These are phyloP conservation scores for Corchorus capsularis DNA, from an alignment of 345 rosid species.

Conservation along the genomic window DNA sequence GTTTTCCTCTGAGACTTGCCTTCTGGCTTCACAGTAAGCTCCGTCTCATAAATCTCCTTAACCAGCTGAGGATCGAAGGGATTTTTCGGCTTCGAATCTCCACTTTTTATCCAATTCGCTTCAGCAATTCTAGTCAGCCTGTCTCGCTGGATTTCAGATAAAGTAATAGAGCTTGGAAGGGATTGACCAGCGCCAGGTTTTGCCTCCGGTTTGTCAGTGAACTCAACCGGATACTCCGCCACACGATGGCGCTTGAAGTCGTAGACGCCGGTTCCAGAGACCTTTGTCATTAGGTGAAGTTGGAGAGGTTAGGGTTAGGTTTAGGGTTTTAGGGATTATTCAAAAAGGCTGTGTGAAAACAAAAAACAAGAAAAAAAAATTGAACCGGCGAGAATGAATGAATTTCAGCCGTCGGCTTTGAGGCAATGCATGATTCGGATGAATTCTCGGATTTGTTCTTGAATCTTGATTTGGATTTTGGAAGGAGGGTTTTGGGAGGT, in stretches of 20 bases:
- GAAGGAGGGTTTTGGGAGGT: not conserved
- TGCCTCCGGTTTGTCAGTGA: constrained; percentile 50
- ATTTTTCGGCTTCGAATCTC: constrained; percentile 39
- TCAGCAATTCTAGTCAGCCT: constrained; percentile 75
- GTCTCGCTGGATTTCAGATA: constrained; percentile 92
- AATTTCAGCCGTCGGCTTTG: constrained; percentile 14
- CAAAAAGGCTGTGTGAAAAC: not conserved
- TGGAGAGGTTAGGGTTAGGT: constrained; percentile 11
- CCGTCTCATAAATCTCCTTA: constrained; percentile 76
- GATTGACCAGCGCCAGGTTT: constrained; percentile 60
- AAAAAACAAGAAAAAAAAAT: not conserved
- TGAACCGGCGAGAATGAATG: not conserved
- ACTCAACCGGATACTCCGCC: constrained; percentile 91
- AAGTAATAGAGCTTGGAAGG: constrained; percentile 76
- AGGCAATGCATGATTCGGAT: not conserved
- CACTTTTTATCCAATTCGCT: constrained; percentile 72
- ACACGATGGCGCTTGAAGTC: constrained; percentile 99
- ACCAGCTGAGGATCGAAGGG: constrained; percentile 79
- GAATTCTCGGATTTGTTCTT: not conserved
- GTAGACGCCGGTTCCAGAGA: constrained; percentile 89
- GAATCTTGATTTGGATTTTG: not conserved
- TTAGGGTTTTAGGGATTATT: not conserved
- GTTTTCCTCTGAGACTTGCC: constrained; percentile 63
- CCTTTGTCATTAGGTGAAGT: constrained; percentile 63
- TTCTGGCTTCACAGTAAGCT: constrained; percentile 71